Evolutionary conservation across 2,329 filamentous ascomycete genomes (phyloP).

Genomic region (Aureobasidium mangrovei): DNA sequence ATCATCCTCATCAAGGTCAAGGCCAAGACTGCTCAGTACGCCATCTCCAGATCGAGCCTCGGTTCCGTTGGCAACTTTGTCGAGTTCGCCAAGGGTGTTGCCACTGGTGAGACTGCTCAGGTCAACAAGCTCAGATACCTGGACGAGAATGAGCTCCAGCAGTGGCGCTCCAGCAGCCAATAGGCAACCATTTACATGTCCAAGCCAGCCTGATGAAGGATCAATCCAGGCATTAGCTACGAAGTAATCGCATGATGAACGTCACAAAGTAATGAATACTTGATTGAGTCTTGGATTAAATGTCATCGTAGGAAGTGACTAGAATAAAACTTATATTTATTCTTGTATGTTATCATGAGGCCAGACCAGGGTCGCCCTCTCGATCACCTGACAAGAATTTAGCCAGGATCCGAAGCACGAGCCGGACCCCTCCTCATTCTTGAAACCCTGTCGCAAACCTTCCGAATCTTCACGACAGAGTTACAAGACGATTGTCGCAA

Average conservation of each 20-base stretch:
- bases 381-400: too few relatives aligned
- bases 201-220: conserved; percentile 2
- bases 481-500: too few relatives aligned
- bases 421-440: too few relatives aligned
- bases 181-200: not conserved
- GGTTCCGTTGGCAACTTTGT: conserved; percentile 51
- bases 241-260: conserved; percentile 7
- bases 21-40: conserved; percentile 63
- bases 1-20: conserved; percentile 74
- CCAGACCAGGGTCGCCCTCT: too few relatives aligned
- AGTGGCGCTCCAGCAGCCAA: conserved; percentile 35
- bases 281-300: not conserved
- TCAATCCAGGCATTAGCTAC: not conserved
- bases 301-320: not conserved
- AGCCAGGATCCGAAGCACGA: too few relatives aligned
- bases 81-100: conserved; percentile 66
- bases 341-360: too few relatives aligned
- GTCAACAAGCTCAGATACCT: conserved; percentile 73
- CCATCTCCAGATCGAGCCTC: conserved; percentile 51
- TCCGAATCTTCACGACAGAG: too few relatives aligned
- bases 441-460: too few relatives aligned
- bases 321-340: not conserved
- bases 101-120: conserved; percentile 61
- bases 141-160: conserved; percentile 53
- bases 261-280: conserved; percentile 1